Percentiles rank a stretch among this genome's conserved stretches.
Evolutionary conservation across 805 yeast genomes (phyloP).

Genomic region (Starmerella ratchasimensis): DNA sequence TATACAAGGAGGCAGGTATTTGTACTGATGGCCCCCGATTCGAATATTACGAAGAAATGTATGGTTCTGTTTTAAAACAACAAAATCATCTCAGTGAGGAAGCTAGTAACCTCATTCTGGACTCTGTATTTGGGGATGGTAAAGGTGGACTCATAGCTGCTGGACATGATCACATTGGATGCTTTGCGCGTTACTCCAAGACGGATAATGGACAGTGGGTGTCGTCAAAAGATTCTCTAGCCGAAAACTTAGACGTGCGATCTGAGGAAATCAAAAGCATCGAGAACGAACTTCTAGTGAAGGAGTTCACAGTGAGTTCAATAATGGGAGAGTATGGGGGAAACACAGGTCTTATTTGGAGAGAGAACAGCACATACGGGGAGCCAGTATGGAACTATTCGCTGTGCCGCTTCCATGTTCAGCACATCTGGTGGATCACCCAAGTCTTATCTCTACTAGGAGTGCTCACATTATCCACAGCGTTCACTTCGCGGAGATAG

Average conservation of each 20-base stretch:
- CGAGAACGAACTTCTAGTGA: not conserved
- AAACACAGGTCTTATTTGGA: constrained; percentile 72
- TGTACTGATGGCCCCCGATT: constrained; percentile 80
- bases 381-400: constrained; percentile 57
- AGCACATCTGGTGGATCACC: constrained; percentile 93
- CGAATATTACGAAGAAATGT: constrained; percentile 40
- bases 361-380: constrained; percentile 37
- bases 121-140: constrained; percentile 49
- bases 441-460: constrained; percentile 36
- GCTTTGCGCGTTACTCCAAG: constrained; percentile 45
- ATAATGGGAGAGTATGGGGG: constrained; percentile 97
- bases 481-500: not conserved
- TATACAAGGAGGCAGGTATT: constrained; percentile 65
- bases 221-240: constrained; percentile 7
- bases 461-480: not conserved
- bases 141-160: constrained; percentile 62
- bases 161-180: constrained; percentile 96
- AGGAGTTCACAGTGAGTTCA: constrained; percentile 72
- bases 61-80: constrained; percentile 55
- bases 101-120: constrained; percentile 51
- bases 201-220: constrained; percentile 14
- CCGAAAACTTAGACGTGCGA: too few relatives aligned
- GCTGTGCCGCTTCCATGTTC: constrained; percentile 70
- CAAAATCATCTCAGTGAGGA: constrained; percentile 73
- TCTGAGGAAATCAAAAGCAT: too few relatives aligned